Percentiles rank a stretch among this genome's conserved stretches.
phyloP scores from a whole-genome alignment of 2,329 filamentous ascomycete genomes.

The Aphanoascus verrucosus region DNA sequence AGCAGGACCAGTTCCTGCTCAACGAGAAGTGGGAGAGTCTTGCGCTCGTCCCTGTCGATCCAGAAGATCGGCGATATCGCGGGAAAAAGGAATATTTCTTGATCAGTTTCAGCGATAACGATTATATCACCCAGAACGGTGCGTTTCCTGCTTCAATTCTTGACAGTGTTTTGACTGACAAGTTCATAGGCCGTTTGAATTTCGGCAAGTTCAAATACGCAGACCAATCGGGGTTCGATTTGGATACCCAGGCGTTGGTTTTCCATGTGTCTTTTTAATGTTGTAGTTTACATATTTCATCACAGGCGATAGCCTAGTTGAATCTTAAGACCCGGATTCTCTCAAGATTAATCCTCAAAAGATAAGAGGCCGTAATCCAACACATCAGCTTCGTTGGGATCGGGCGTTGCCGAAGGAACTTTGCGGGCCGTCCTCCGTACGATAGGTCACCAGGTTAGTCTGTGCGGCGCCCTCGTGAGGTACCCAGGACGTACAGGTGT shows the following conservation, averaged over 20 bases:
- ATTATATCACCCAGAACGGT: constrained; percentile 64
- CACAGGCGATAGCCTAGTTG: no score
- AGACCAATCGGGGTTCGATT: constrained; percentile 47
- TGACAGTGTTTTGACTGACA: constrained; percentile 10
- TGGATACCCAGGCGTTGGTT: constrained; percentile 54
- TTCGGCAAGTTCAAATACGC: constrained; percentile 46
- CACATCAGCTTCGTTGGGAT: no score
- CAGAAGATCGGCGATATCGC: constrained; percentile 10
- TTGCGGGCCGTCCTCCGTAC: no score
- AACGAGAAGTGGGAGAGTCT: constrained; percentile 73
- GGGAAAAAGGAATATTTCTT: constrained; percentile 55
- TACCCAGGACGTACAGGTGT: no score
- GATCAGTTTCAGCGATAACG: constrained; percentile 59
- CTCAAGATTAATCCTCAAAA: no score
- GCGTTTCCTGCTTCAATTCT: constrained; percentile 14
- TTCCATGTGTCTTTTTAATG: constrained; percentile 32
- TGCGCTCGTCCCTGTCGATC: constrained; percentile 47
- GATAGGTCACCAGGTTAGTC: no score
- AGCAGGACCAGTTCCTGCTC: constrained; percentile 47
- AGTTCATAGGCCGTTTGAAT: constrained; percentile 43
- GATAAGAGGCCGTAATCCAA: no score
- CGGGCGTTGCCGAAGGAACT: no score
- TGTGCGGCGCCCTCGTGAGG: no score
- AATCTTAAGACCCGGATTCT: no score
- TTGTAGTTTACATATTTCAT: not conserved